A percentile compares a stretch with the other conserved stretches of the same genome.
These are phyloP conservation scores for Cryphonectria radicalis DNA, from an alignment of 2,329 filamentous ascomycete genomes.

Conservation along the genomic window DNA sequence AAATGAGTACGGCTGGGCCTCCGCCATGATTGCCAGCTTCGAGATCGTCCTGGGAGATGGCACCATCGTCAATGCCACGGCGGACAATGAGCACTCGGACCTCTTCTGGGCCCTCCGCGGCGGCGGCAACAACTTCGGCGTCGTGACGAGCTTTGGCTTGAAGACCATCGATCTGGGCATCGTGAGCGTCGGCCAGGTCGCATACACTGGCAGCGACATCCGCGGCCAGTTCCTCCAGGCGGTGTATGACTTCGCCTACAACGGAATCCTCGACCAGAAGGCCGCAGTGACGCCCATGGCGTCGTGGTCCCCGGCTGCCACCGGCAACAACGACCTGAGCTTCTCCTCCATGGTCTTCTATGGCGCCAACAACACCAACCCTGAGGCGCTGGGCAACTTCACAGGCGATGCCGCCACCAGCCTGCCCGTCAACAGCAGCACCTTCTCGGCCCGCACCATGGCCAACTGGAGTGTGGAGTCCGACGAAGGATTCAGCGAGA, in stretches of 20 bases:
- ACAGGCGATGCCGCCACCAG: background rate
- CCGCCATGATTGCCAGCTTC: constrained; percentile 11
- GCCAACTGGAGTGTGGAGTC: background rate
- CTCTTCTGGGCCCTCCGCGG: constrained; percentile 38
- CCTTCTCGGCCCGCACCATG: constrained; percentile 12
- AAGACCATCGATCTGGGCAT: constrained; percentile 29
- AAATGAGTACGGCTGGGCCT: constrained; percentile 36
- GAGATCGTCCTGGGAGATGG: constrained; percentile 35
- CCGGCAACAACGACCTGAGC: background rate
- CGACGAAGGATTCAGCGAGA: background rate
- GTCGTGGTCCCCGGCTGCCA: constrained; percentile 1
- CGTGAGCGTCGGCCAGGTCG: constrained; percentile 8
- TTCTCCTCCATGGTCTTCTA: constrained; percentile 16
- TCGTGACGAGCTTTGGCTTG: constrained; percentile 39
- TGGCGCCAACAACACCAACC: constrained; percentile 4
- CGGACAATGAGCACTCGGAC: constrained; percentile 35
- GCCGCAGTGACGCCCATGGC: constrained; percentile 13
- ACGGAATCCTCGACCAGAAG: constrained; percentile 21
- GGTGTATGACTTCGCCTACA: constrained; percentile 21
- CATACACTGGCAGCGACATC: constrained; percentile 12
- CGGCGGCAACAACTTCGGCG: constrained; percentile 38
- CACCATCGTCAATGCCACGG: constrained; percentile 34
- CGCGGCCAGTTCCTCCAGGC: constrained; percentile 19
- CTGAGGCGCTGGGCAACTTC: constrained; percentile 13
- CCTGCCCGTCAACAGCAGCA: constrained; percentile 11